Base-by-base conservation (phyloP, 768 basidiomycete species). In the Boletus vinaceobasis region DNA sequence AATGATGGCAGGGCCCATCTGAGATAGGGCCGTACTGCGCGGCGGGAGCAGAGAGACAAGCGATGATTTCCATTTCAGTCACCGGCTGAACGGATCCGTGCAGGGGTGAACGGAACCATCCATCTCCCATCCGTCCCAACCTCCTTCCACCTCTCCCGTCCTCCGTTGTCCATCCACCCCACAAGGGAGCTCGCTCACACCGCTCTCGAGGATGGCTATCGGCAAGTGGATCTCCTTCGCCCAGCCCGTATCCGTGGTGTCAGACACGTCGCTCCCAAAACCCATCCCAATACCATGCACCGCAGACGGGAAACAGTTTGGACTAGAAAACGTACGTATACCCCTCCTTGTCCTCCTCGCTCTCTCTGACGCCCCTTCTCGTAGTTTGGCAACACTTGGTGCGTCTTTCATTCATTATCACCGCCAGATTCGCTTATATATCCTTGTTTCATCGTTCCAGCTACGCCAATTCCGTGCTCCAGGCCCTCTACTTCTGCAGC, bases 401-500 rank as follows among this genome's bases (percentile, higher is more conserved):
- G 60, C 63, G 79, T 57, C 46, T 45, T 48, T 8, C 44, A 27
- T 42, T 36, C 36, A 19, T 32, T 55, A 48, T 42, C 51, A 35
- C 60, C 50, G 13, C 36, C 47, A n/a, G 23, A 42, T 10, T 36
- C 42, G 56, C 65, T 67, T 49, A 70, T 63, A 29, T 47, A 60
- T 55, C 35, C 53, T 51, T 44, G 32, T 59, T 50, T 55, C 6
- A 14, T 48, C 48, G 5, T 27, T 13, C 32, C 45, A 94, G 94
- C 75, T 99, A 99, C 73, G 94, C 90, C 75, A 99, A 98, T 73
- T 97, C 96, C n/a, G 93, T 99, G 23, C 80, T 99, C 15, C 96
- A 99, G 71, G 87, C 97, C 0, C 82, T 98, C 52, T 99, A 98
- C 75, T 96, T 95, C 71, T 98, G 94, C 69, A 75, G 82, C 23